Conservation (phyloP, 768 basidiomycete species). For the Chalciporus sphaerocephalus region DNA sequence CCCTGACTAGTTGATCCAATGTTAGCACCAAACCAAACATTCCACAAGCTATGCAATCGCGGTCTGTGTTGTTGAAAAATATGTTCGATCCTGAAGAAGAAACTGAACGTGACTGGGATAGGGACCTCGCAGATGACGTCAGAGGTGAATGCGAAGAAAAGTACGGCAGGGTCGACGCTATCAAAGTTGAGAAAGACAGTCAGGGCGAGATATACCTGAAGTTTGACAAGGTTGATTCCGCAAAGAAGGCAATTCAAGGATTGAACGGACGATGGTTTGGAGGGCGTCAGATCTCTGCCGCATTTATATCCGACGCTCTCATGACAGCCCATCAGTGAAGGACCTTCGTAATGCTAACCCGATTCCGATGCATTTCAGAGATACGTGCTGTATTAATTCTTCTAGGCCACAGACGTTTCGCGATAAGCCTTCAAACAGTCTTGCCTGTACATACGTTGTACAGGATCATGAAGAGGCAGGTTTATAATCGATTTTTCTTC, state of each 20-base stretch:
- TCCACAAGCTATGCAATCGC: slow-evolving; percentile 82
- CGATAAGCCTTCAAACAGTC: slow-evolving; percentile 28
- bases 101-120: slow-evolving; percentile 95
- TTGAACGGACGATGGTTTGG: slow-evolving; percentile 98
- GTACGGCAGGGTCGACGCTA: slow-evolving; percentile 81
- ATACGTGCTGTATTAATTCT: slow-evolving; percentile 26
- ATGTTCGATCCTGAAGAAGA: slow-evolving; percentile 99
- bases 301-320: slow-evolving; percentile 89
- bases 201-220: slow-evolving; percentile 99
- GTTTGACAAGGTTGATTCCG: slow-evolving; percentile 73
- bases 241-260: slow-evolving; percentile 81
- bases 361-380: slow-evolving; percentile 28
- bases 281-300: slow-evolving; percentile 80
- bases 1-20: slow-evolving; percentile 14
- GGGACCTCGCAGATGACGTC: slow-evolving; percentile 93
- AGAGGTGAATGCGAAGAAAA: slow-evolving; percentile 90
- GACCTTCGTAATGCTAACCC: slow-evolving; percentile 20
- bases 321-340: slow-evolving; percentile 84
- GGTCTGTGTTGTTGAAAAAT: slow-evolving; percentile 83
- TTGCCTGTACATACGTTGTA: slow-evolving; percentile 32
- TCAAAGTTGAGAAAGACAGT: slow-evolving; percentile 92
- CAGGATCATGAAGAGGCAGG: slow-evolving; percentile 37
- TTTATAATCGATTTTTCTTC: slow-evolving; percentile 31
- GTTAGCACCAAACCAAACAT: slow-evolving; percentile 71
- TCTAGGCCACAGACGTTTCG: slow-evolving; percentile 30